Conservation (phyloP, 2,329 filamentous ascomycete species). For the Anisogramma anomala region DNA sequence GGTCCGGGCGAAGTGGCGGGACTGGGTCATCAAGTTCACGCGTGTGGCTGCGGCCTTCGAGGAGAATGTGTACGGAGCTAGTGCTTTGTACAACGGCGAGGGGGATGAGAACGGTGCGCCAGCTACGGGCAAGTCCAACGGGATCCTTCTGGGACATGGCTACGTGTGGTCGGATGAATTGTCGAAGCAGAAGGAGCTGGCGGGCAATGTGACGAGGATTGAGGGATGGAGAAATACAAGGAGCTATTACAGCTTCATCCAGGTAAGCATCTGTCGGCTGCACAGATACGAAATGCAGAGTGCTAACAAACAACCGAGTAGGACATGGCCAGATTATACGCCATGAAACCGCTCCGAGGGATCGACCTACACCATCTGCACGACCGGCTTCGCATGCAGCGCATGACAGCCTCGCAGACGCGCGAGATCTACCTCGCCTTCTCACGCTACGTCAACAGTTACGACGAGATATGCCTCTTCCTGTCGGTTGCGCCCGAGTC, state of each 20-base stretch:
- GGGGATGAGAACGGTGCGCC: conserved; percentile 33
- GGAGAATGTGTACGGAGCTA: conserved; percentile 88
- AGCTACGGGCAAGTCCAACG: conserved; percentile 2
- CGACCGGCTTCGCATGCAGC: conserved; percentile 75
- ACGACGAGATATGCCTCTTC: conserved; percentile 76
- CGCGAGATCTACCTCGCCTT: conserved; percentile 79
- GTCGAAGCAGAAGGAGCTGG: conserved; percentile 71
- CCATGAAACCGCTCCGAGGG: conserved; percentile 58
- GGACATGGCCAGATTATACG: conserved; percentile 56
- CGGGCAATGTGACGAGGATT: conserved; percentile 82
- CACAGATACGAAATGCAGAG: conserved; percentile 19
- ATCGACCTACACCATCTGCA: conserved; percentile 86
- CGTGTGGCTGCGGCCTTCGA: conserved; percentile 89
- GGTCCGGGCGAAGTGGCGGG: conserved; percentile 82
- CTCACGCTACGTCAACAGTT: conserved; percentile 60
- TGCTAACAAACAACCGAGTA: conserved; percentile 26
- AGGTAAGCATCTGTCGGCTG: conserved; percentile 38
- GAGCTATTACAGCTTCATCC: conserved; percentile 91
- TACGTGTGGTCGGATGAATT: conserved; percentile 88
- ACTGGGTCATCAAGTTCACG: conserved; percentile 90
- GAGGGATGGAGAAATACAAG: conserved; percentile 95
- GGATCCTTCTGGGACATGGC: conserved; percentile 60
- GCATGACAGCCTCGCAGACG: conserved; percentile 62
- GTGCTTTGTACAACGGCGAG: conserved; percentile 76
- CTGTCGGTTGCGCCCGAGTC: conserved; percentile 74